Percentiles rank a stretch among this genome's conserved stretches.
Conservation (phyloP, 164 flowering plant genomes). For the Houttuynia cordata region DNA sequence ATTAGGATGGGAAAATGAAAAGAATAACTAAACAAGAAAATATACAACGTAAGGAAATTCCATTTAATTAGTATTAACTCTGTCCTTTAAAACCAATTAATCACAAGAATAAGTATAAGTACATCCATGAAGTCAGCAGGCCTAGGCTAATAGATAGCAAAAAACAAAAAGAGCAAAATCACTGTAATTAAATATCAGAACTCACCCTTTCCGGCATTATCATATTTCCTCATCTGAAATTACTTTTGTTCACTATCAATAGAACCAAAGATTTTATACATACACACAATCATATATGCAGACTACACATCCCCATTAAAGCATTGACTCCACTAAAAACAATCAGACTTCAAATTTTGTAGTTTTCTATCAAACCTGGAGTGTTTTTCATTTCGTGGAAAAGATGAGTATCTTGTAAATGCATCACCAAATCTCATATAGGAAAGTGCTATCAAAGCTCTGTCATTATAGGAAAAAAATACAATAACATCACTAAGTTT, state of each 20-base stretch:
- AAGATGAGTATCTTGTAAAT: constrained; percentile 56
- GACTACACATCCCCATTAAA: too few relatives aligned
- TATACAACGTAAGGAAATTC: too few relatives aligned
- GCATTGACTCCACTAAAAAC: not conserved
- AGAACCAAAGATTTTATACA: too few relatives aligned
- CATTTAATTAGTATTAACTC: too few relatives aligned
- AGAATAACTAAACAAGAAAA: too few relatives aligned
- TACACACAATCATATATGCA: too few relatives aligned
- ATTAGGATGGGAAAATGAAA: too few relatives aligned
- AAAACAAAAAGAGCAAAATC: not conserved
- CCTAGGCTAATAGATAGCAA: not conserved
- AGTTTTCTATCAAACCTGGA: constrained; percentile 43
- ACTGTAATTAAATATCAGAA: not conserved
- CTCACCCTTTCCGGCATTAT: not conserved
- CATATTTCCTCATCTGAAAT: not conserved
- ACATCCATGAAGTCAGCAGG: not conserved
- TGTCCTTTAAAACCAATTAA: too few relatives aligned
- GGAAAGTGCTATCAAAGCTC: constrained; percentile 55
- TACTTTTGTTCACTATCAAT: not conserved
- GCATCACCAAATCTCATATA: constrained; percentile 93
- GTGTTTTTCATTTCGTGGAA: constrained; percentile 50
- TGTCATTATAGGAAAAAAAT: constrained; percentile 17
- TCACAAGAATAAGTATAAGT: too few relatives aligned
- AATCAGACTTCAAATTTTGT: constrained; percentile 1
- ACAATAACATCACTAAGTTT: not conserved